phyloP scores from a whole-genome alignment of 441 rosid genomes.

The Jatropha podagrica region DNA sequence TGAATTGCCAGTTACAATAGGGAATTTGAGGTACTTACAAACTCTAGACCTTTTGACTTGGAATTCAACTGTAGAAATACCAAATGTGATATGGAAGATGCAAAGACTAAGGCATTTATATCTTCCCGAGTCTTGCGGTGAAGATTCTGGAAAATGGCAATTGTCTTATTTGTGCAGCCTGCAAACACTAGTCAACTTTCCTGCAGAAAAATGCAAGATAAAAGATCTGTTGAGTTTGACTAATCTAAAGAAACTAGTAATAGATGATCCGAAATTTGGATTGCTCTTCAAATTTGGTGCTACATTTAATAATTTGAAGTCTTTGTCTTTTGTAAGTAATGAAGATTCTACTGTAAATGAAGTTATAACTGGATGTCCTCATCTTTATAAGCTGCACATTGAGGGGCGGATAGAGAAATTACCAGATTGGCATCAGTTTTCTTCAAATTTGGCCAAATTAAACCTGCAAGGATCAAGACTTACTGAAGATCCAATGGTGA shows the following conservation, averaged over 20 bases:
- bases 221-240: conserved; percentile 24
- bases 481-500: conserved; percentile 31
- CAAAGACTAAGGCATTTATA: conserved; percentile 33
- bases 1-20: conserved; percentile 27
- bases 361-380: conserved; percentile 30
- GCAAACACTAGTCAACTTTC: conserved; percentile 41
- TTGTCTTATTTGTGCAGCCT: conserved; percentile 25
- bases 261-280: conserved; percentile 30
- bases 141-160: conserved; percentile 29
- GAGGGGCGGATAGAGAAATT: conserved; percentile 33
- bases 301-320: conserved; percentile 28
- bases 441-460: conserved; percentile 32
- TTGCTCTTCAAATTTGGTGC: conserved; percentile 22
- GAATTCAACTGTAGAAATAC: conserved; percentile 28
- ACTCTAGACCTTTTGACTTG: conserved; percentile 31
- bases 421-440: conserved; percentile 30
- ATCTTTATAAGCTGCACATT: conserved; percentile 32
- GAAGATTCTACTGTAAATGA: conserved; percentile 28
- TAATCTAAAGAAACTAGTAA: conserved; percentile 37
- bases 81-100: conserved; percentile 24
- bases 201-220: conserved; percentile 29
- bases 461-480: conserved; percentile 34
- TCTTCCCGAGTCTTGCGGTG: conserved; percentile 31
- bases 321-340: conserved; percentile 32
- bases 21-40: conserved; percentile 28